phyloP scores from a whole-genome alignment of 1,284 basidiomycete species.

The Leccinum griseonigrum region DNA sequence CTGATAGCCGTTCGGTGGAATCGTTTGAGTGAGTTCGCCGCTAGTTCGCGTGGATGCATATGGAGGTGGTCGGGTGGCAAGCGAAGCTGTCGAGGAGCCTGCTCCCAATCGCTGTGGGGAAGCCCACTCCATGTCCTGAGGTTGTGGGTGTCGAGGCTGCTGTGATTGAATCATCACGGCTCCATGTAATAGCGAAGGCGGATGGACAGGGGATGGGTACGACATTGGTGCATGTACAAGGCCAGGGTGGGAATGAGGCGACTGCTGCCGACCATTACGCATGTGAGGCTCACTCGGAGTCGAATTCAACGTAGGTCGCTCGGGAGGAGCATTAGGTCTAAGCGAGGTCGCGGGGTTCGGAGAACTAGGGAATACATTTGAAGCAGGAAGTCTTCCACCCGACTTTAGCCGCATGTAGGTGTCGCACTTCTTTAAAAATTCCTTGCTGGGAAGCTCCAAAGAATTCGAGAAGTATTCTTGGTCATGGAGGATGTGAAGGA shows the following conservation, averaged over 20 bases:
- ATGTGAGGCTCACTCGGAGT: constrained; percentile 39
- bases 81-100: constrained; percentile 37
- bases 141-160: constrained; percentile 35
- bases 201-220: constrained; percentile 38
- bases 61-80: constrained; percentile 55
- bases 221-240: constrained; percentile 43
- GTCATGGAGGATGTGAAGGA: constrained; percentile 78
- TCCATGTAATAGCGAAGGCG: constrained; percentile 42
- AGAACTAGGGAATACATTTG: constrained; percentile 34
- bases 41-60: constrained; percentile 49
- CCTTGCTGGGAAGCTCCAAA: constrained; percentile 83
- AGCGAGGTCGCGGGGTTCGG: constrained; percentile 25
- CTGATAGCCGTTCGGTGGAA: constrained; percentile 48
- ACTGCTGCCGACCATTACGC: constrained; percentile 46
- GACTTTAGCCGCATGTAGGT: constrained; percentile 62
- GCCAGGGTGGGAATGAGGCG: constrained; percentile 39
- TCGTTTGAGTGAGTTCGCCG: constrained; percentile 42
- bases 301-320: constrained; percentile 35
- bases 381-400: constrained; percentile 41
- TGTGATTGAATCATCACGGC: constrained; percentile 44
- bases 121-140: constrained; percentile 51
- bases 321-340: constrained; percentile 30
- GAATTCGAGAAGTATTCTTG: constrained; percentile 83
- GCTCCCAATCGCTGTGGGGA: constrained; percentile 43
- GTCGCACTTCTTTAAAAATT: constrained; percentile 88